Percentiles rank a stretch among this genome's conserved stretches.
These are phyloP conservation scores for Esteya vermicola DNA, from an alignment of 2,329 filamentous ascomycete genomes.

Conservation along the genomic window DNA sequence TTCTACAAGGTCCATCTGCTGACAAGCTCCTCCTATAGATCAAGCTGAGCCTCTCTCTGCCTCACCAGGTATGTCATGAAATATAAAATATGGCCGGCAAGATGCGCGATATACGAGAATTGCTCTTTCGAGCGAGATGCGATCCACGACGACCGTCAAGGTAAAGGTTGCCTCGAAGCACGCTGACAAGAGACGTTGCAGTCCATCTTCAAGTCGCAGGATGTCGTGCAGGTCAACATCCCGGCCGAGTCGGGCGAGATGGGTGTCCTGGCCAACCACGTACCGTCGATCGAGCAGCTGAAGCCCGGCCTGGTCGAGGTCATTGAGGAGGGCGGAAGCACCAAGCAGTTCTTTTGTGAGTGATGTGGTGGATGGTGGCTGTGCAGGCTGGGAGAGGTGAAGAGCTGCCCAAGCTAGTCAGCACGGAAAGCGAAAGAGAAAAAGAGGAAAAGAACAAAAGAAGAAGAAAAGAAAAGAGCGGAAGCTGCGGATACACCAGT, in stretches of 20 bases:
- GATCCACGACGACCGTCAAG: no score
- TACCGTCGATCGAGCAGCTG: constrained; percentile 96
- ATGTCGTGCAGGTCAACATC: constrained; percentile 92
- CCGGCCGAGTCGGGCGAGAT: constrained; percentile 97
- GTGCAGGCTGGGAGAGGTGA: no score
- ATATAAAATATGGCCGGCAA: no score
- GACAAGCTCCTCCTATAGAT: constrained; percentile 37
- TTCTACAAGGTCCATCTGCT: neutral
- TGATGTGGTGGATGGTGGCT: no score
- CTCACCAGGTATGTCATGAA: constrained; percentile 77
- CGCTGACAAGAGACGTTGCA: no score
- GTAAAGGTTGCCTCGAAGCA: no score
- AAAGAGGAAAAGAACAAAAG: no score
- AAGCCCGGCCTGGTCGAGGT: constrained; percentile 93
- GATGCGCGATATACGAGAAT: constrained; percentile 27
- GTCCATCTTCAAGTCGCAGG: constrained; percentile 55
- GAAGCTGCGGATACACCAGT: neutral
- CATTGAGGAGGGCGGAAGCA: constrained; percentile 75
- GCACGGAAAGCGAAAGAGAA: no score
- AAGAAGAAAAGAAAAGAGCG: constrained; percentile 1
- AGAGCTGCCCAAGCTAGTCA: no score
- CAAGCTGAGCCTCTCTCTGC: constrained; percentile 94
- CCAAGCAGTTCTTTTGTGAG: constrained; percentile 98
- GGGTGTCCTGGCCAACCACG: constrained; percentile 98
- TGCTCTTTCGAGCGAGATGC: no score